Conservation (phyloP, 2,329 filamentous ascomycete genomes). For the Paradendryphiella salina region DNA sequence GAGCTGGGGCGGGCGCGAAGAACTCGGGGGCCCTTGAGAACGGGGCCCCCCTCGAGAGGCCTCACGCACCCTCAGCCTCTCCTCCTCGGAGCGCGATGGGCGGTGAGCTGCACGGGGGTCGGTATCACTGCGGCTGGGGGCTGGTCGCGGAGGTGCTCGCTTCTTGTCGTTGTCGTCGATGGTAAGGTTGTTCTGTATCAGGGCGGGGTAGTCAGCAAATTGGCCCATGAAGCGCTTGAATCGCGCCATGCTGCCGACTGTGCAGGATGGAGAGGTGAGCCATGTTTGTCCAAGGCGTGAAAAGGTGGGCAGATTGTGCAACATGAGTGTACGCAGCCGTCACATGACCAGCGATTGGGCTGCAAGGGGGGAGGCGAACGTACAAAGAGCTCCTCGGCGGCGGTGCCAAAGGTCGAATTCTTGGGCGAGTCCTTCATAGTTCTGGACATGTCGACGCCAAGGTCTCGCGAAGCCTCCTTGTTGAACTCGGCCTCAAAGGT, state of each 20-base stretch:
- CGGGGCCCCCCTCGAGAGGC: constrained; percentile 35
- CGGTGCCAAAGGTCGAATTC: constrained; percentile 50
- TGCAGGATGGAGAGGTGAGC: background rate
- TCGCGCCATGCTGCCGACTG: constrained; percentile 42
- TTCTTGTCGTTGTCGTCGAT: constrained; percentile 63
- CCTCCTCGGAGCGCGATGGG: constrained; percentile 66
- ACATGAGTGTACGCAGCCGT: constrained; percentile 22
- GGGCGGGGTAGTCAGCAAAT: constrained; percentile 50
- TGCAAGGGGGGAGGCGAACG: constrained; percentile 49
- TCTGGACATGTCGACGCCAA: constrained; percentile 45
- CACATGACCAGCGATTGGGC: constrained; percentile 9
- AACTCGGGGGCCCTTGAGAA: constrained; percentile 46
- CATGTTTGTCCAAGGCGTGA: constrained; percentile 3
- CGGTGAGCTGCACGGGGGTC: constrained; percentile 59
- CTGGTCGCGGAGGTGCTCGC: constrained; percentile 35
- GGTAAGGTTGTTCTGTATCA: constrained; percentile 65
- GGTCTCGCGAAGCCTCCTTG: constrained; percentile 40
- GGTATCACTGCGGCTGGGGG: constrained; percentile 53
- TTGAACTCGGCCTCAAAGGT: constrained; percentile 51
- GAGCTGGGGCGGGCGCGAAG: constrained; percentile 42
- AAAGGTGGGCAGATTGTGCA: constrained; percentile 19
- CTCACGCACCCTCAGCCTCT: constrained; percentile 46
- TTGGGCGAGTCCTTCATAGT: constrained; percentile 50
- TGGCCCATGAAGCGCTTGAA: constrained; percentile 46
- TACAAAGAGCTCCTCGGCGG: constrained; percentile 77